Evolutionary conservation across 2,329 filamentous ascomycete species (phyloP).

Genomic region (Macrophomina tecta): DNA sequence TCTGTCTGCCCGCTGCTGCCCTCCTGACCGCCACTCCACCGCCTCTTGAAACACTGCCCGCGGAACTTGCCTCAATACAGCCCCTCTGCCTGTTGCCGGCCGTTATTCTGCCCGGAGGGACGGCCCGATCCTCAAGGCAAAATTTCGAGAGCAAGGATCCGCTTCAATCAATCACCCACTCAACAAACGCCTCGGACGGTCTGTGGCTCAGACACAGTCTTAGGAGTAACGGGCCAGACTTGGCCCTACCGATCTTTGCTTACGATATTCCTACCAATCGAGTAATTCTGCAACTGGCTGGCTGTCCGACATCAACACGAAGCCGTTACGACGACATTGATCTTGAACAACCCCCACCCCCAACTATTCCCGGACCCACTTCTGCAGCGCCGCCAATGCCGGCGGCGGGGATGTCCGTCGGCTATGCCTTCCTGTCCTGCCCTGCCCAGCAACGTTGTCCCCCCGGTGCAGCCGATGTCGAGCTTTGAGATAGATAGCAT

Average conservation of each 20-base stretch:
- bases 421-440: neutral
- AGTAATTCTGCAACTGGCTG: neutral
- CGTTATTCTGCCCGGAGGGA: neutral
- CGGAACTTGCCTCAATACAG: neutral
- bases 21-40: neutral
- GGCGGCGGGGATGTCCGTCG: neutral
- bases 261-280: neutral
- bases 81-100: neutral
- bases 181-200: too few relatives aligned
- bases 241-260: neutral
- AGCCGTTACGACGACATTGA: neutral
- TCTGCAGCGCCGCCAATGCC: neutral
- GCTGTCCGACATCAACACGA: neutral
- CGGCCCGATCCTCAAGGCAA: constrained; percentile 2
- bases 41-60: neutral
- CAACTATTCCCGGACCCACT: neutral
- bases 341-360: neutral
- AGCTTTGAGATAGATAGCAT: constrained; percentile 3
- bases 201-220: too few relatives aligned
- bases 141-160: neutral
- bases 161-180: neutral
- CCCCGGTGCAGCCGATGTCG: neutral
- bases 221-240: neutral
- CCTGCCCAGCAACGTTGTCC: neutral
- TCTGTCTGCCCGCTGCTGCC: neutral